Evolutionary conservation across 345 rosid genomes (phyloP), one percentile per base, ranked within the genome.

Genomic region (Cardamine occulta): DNA sequence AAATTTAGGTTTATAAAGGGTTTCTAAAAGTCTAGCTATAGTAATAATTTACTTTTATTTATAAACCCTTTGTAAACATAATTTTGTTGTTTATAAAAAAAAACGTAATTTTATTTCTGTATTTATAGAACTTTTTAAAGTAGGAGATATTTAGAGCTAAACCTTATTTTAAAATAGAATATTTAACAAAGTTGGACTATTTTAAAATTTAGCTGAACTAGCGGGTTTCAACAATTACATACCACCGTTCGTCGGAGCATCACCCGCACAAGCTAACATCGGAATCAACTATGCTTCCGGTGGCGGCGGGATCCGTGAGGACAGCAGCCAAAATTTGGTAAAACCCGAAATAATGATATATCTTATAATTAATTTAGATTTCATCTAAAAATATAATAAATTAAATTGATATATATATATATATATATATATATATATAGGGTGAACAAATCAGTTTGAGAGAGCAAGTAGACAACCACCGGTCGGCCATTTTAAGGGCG

Each of bases 281-380:
- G 87, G 96, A 21, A 73, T 90, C 19, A 88, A 90, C 70, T 90
- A 85, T 60, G 96, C 96, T 45, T 90, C 96, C 4, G 93, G 85
- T 15, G 86, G 77, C 7, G 84, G 87, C 0, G 93, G 96, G 58
- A 88, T 90, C 53, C 82, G 80, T 1, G 81, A 84, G 3, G 87
- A 88, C 14, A 80, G 80, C 47, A 85, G 89, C 51, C 61, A 35
- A 26, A 80, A 80, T 51, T 60, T 86, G 80, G 94, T 89, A 81
- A 37, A 37, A 6, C 17, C 7, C 35, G 15, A 23, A 8, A 8
- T 12, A 15, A 70, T 9, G 2, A 64, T 37, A 44, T 37, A 40
- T 24, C 5, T 21, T 63, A 15, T 45, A n/a, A 45, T 15, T 45
- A 44, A 15, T 44, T 15, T 15, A 45, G 19, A 15, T 52, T 29